These are phyloP conservation scores for Neurospora sp. DNA, from an alignment of 2,329 filamentous ascomycete species.

Conservation along the genomic window DNA sequence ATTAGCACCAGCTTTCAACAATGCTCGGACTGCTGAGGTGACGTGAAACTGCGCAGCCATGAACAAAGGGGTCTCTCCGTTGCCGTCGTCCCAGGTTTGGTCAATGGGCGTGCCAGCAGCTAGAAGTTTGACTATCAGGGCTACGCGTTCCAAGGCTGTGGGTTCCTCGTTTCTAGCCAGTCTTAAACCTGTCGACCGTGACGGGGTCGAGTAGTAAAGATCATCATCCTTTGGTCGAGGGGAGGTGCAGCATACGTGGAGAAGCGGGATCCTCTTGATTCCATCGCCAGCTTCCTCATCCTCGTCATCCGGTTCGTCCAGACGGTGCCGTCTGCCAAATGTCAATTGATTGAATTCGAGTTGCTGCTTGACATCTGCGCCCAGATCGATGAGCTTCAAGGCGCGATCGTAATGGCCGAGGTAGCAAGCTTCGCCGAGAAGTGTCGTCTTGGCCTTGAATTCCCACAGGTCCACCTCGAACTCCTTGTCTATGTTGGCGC, in stretches of 20 bases:
- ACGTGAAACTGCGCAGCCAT: conserved; percentile 6
- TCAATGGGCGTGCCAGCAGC: not conserved
- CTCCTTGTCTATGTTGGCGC: conserved; percentile 11
- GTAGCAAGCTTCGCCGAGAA: conserved; percentile 8
- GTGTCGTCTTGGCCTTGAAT: conserved; percentile 6
- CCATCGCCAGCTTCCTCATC: not conserved
- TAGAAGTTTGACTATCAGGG: conserved; percentile 2
- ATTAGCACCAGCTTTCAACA: conserved; percentile 8
- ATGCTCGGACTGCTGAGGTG: not conserved
- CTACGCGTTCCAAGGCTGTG: not conserved
- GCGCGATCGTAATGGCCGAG: conserved; percentile 10
- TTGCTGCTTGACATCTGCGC: conserved; percentile 1
- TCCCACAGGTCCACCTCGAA: conserved; percentile 5
- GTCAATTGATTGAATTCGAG: not conserved
- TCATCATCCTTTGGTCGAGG: not conserved
- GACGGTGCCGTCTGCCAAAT: not conserved
- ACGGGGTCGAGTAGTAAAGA: not conserved
- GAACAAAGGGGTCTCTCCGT: conserved; percentile 3
- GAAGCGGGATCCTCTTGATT: conserved; percentile 1
- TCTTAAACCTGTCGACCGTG: not conserved
- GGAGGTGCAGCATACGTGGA: conserved; percentile 8
- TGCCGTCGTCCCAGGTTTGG: not conserved
- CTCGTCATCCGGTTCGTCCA: not conserved
- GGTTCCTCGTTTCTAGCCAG: conserved; percentile 1
- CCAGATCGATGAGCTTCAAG: conserved; percentile 7